Percentiles rank a stretch among this genome's conserved stretches.
Conservation (phyloP, 768 basidiomycete species). For the Steccherinum ochraceum region DNA sequence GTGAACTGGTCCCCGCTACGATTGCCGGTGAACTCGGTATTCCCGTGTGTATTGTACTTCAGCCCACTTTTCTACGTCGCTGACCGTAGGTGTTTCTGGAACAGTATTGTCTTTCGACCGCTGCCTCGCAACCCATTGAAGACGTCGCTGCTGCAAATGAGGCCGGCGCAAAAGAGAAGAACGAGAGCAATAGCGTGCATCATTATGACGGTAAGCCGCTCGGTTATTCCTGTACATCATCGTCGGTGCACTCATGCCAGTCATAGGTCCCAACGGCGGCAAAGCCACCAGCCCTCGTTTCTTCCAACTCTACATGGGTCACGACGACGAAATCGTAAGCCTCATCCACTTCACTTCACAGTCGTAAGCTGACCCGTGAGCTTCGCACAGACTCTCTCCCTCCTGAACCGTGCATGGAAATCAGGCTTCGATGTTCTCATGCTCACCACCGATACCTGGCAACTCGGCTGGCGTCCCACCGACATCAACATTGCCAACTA, state of each 20-base stretch:
- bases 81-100: background rate
- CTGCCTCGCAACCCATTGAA: slow-evolving; percentile 42
- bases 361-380: background rate
- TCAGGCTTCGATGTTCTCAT: slow-evolving; percentile 41
- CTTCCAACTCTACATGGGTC: slow-evolving; percentile 52
- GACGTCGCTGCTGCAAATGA: slow-evolving; percentile 45
- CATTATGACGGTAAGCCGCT: slow-evolving; percentile 21
- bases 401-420: slow-evolving; percentile 40
- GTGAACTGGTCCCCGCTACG: slow-evolving; percentile 41
- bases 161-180: slow-evolving; percentile 28
- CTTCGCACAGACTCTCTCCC: slow-evolving; percentile 33
- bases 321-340: slow-evolving; percentile 42
- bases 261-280: slow-evolving; percentile 23
- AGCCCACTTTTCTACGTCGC: background rate
- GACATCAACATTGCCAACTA: slow-evolving; percentile 49
- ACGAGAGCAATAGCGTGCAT: slow-evolving; percentile 32
- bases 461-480: slow-evolving; percentile 41
- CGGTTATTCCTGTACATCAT: no score
- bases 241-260: background rate
- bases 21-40: slow-evolving; percentile 43
- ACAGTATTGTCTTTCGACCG: slow-evolving; percentile 47
- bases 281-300: slow-evolving; percentile 37
- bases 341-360: background rate
- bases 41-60: slow-evolving; percentile 20
- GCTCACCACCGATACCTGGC: slow-evolving; percentile 46